Evolutionary conservation across 495 filamentous ascomycete genomes (phyloP).

Genomic region (Xylaria longipes): DNA sequence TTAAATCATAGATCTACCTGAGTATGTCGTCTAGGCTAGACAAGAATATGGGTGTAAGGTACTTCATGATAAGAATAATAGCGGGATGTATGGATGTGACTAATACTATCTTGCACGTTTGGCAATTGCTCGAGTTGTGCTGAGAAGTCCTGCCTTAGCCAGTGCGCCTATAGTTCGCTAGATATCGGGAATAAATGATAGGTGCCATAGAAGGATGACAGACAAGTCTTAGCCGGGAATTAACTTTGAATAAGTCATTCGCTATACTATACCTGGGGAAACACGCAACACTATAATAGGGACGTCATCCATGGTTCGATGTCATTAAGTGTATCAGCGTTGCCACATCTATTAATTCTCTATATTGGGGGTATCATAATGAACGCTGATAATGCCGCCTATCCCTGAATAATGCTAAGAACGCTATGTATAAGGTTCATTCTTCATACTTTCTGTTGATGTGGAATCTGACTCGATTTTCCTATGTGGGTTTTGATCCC

Average conservation of each 20-base stretch:
- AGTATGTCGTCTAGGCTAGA: not conserved
- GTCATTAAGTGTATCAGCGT: not conserved
- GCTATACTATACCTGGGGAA: not conserved
- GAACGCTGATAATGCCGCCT: not conserved
- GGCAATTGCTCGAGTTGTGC: not conserved
- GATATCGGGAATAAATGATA: not conserved
- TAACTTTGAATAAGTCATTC: not conserved
- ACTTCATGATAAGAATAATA: not conserved
- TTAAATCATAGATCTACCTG: not conserved
- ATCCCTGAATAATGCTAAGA: not conserved
- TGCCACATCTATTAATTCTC: not conserved
- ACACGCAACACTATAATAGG: not conserved
- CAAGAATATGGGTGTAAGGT: not conserved
- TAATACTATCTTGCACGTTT: not conserved
- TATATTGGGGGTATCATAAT: slow-evolving; percentile 19
- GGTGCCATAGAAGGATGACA: not conserved
- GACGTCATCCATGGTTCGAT: not conserved
- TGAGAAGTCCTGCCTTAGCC: not conserved
- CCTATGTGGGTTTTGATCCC: not conserved
- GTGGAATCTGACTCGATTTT: not conserved
- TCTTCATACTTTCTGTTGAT: slow-evolving; percentile 4
- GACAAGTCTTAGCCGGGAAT: not conserved
- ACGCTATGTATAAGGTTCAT: slow-evolving; percentile 9
- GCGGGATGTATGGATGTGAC: not conserved
- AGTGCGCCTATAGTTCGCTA: not conserved